phyloP scores from a whole-genome alignment of 2,329 filamentous ascomycete genomes.

The Aspergillus bombycis region DNA sequence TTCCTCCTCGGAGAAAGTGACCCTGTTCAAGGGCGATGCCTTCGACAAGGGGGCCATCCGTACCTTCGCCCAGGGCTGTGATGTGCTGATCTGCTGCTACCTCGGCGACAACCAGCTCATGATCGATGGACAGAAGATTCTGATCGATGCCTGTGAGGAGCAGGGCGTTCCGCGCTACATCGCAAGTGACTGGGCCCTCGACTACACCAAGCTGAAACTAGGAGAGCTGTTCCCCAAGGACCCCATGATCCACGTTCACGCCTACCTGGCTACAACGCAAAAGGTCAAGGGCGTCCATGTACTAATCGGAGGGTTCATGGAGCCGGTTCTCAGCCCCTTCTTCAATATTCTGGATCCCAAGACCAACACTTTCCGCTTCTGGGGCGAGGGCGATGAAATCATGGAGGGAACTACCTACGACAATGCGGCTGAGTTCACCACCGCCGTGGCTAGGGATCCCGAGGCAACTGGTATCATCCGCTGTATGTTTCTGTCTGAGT shows the following conservation, averaged over 20 bases:
- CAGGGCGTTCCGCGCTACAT: slow-evolving; percentile 43
- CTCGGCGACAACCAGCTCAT: slow-evolving; percentile 44
- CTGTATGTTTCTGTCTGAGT: slow-evolving; percentile 20
- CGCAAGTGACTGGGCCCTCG: slow-evolving; percentile 46
- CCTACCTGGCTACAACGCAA: slow-evolving; percentile 41
- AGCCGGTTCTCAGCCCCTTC: slow-evolving; percentile 33
- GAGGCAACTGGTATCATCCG: slow-evolving; percentile 23
- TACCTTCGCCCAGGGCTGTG: slow-evolving; percentile 33
- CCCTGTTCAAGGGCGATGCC: slow-evolving; percentile 27
- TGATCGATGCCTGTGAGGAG: slow-evolving; percentile 45
- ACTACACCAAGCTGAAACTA: slow-evolving; percentile 43
- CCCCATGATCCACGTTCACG: slow-evolving; percentile 44
- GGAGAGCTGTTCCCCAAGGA: slow-evolving; percentile 46
- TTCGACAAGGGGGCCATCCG: slow-evolving; percentile 28
- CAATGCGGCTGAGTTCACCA: slow-evolving; percentile 43
- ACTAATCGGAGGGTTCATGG: slow-evolving; percentile 44
- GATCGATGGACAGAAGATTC: slow-evolving; percentile 45
- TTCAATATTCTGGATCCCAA: slow-evolving; percentile 29
- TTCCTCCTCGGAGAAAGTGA: background rate
- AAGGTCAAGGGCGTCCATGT: slow-evolving; percentile 46
- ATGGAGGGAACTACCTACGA: slow-evolving; percentile 44
- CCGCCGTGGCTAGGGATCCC: slow-evolving; percentile 32
- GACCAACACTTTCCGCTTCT: slow-evolving; percentile 34
- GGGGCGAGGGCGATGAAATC: slow-evolving; percentile 41
- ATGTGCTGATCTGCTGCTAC: slow-evolving; percentile 47